Conservation (phyloP, 2,329 filamentous ascomycete species). For the Aspergillus intermedius region DNA sequence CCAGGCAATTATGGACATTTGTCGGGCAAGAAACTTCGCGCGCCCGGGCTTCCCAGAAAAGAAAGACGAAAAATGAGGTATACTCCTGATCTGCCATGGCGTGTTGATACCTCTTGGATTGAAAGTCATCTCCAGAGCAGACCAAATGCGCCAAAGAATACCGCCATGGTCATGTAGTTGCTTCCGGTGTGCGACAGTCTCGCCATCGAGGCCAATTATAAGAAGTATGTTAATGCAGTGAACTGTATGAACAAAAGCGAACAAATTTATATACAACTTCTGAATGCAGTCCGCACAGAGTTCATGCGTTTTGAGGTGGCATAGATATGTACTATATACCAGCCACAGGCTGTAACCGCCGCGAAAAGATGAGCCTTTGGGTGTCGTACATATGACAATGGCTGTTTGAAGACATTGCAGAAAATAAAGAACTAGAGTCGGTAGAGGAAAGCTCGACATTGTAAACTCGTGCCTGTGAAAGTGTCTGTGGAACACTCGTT, state of each 20-base stretch:
- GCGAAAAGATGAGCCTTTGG: not conserved
- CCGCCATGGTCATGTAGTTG: not conserved
- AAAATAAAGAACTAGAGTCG: not conserved
- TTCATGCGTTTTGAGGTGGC: not conserved
- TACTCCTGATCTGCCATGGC: slow-evolving; percentile 15
- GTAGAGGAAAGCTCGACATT: not conserved
- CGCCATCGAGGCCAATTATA: not conserved
- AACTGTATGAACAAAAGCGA: not conserved
- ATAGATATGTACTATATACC: not conserved
- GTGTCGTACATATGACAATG: not conserved
- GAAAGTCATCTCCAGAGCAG: slow-evolving; percentile 1
- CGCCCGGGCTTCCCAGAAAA: slow-evolving; percentile 5
- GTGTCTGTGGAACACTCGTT: too few relatives aligned
- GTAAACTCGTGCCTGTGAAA: not conserved
- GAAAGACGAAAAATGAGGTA: slow-evolving; percentile 4
- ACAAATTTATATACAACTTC: not conserved
- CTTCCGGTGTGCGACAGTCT: not conserved
- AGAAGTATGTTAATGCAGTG: not conserved
- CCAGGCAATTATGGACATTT: slow-evolving; percentile 14
- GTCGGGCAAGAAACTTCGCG: slow-evolving; percentile 13
- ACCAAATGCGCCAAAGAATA: slow-evolving; percentile 6
- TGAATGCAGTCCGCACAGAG: not conserved
- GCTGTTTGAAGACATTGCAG: not conserved
- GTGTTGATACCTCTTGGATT: slow-evolving; percentile 16
- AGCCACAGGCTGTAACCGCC: not conserved